Evolutionary conservation across 768 basidiomycete species (phyloP).

Genomic region (Scleroderma citrinum): DNA sequence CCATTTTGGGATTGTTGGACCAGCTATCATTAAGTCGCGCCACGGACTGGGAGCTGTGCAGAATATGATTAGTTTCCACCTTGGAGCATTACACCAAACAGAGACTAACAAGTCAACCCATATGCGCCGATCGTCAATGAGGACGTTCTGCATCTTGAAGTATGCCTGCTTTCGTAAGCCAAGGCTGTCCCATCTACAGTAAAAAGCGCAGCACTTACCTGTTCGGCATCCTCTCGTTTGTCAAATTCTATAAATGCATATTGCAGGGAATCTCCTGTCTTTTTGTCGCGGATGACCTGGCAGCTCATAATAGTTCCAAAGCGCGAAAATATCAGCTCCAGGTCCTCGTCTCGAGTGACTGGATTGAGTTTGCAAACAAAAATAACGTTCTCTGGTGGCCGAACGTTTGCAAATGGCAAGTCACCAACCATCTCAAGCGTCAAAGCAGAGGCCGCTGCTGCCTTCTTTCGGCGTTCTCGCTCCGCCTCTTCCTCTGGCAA

Average conservation of each 20-base stretch:
- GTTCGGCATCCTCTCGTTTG: slow-evolving; percentile 87
- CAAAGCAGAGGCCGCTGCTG: slow-evolving; percentile 87
- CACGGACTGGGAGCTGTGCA: slow-evolving; percentile 82
- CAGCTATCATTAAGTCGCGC: slow-evolving; percentile 76
- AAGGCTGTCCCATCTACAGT: background rate
- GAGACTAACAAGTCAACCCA: slow-evolving; percentile 95
- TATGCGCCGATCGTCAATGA: slow-evolving; percentile 95
- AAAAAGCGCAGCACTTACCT: slow-evolving; percentile 46
- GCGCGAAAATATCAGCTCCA: slow-evolving; percentile 94
- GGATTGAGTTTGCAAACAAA: slow-evolving; percentile 99
- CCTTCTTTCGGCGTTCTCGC: slow-evolving; percentile 71
- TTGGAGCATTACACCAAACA: slow-evolving; percentile 3
- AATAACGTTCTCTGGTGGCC: slow-evolving; percentile 95
- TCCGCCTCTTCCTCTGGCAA: slow-evolving; percentile 86
- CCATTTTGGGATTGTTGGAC: slow-evolving; percentile 71
- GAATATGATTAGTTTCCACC: slow-evolving; percentile 11
- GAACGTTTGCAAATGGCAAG: slow-evolving; percentile 94
- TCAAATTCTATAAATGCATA: slow-evolving; percentile 99
- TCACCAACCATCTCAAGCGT: slow-evolving; percentile 99
- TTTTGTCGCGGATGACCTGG: slow-evolving; percentile 94
- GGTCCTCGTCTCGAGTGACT: slow-evolving; percentile 91
- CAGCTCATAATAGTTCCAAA: slow-evolving; percentile 96
- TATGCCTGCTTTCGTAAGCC: slow-evolving; percentile 59
- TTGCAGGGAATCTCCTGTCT: slow-evolving; percentile 92
- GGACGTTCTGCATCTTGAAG: slow-evolving; percentile 99